A percentile compares a stretch with the other conserved stretches of the same genome.
phyloP scores from a whole-genome alignment of 148 eudicot genomes.

The Bassia scoparia region DNA sequence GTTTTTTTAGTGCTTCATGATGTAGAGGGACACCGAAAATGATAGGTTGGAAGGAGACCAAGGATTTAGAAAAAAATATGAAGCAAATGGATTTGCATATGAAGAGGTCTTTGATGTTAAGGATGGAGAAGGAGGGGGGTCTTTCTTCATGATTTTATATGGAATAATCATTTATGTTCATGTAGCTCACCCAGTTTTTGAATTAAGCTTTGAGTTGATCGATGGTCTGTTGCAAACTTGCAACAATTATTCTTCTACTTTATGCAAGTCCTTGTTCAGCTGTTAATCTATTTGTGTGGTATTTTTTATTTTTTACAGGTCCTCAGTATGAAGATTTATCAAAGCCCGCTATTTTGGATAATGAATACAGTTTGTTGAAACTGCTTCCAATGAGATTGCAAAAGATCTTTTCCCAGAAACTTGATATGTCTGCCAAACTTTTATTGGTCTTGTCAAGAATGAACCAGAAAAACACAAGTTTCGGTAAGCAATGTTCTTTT shows the following conservation, averaged over 20 bases:
- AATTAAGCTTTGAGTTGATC: too few relatives aligned
- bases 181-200: too few relatives aligned
- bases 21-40: too few relatives aligned
- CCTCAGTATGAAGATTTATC: conserved; percentile 65
- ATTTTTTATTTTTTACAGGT: conserved; percentile 41
- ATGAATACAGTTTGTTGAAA: conserved; percentile 88
- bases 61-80: too few relatives aligned
- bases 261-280: neutral
- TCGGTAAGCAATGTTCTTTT: conserved; percentile 46
- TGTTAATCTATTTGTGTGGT: conserved; percentile 5
- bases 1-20: too few relatives aligned
- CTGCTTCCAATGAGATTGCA: conserved; percentile 54
- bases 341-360: conserved; percentile 71
- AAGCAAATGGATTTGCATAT: too few relatives aligned
- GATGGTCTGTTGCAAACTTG: too few relatives aligned
- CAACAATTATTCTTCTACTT: neutral
- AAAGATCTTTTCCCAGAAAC: conserved; percentile 44
- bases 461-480: conserved; percentile 79
- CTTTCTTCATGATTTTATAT: too few relatives aligned
- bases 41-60: too few relatives aligned
- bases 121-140: too few relatives aligned
- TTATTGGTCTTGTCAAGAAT: conserved; percentile 76
- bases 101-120: too few relatives aligned
- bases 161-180: too few relatives aligned
- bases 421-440: conserved; percentile 36